Percentiles rank a stretch among this genome's conserved stretches.
Conservation (phyloP, 768 basidiomycete genomes). For the Gloeostereum incarnatum region DNA sequence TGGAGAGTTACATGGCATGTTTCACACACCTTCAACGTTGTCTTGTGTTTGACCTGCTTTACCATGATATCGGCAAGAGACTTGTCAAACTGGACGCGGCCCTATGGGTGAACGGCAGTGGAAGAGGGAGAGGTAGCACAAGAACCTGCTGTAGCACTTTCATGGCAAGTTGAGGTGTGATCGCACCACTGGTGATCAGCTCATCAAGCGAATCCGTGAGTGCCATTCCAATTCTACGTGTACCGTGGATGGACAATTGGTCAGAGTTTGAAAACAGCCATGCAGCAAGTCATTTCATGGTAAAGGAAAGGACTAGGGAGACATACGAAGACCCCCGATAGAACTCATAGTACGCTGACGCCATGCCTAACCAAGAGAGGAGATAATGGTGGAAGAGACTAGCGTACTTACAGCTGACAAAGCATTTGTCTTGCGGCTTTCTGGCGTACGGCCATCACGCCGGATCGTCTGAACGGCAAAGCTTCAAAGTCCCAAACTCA, state of each 20-base stretch:
- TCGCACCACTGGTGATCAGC: constrained; percentile 92
- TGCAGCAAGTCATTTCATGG: neutral
- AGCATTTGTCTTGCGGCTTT: neutral
- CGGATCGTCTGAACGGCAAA: too few species aligned
- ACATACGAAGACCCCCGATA: constrained; percentile 88
- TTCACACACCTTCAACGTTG: constrained; percentile 70
- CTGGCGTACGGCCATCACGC: neutral
- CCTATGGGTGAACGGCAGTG: neutral
- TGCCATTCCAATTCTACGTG: constrained; percentile 90
- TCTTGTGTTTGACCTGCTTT: constrained; percentile 92
- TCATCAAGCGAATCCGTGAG: constrained; percentile 98
- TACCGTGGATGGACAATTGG: too few species aligned
- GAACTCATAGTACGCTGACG: constrained; percentile 75
- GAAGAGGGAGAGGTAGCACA: neutral
- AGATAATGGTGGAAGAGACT: neutral
- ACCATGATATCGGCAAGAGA: constrained; percentile 88
- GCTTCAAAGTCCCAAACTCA: too few species aligned
- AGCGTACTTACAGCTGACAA: too few species aligned
- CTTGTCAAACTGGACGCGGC: constrained; percentile 76
- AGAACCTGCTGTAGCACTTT: constrained; percentile 90
- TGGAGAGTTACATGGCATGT: neutral
- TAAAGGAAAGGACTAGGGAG: constrained; percentile 2
- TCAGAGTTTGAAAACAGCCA: too few species aligned
- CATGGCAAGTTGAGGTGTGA: constrained; percentile 98
- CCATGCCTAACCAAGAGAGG: neutral